Evolutionary conservation across 148 eudicot genomes (phyloP), one percentile per base, ranked within the genome.

Genomic region (Agrostemma githago): DNA sequence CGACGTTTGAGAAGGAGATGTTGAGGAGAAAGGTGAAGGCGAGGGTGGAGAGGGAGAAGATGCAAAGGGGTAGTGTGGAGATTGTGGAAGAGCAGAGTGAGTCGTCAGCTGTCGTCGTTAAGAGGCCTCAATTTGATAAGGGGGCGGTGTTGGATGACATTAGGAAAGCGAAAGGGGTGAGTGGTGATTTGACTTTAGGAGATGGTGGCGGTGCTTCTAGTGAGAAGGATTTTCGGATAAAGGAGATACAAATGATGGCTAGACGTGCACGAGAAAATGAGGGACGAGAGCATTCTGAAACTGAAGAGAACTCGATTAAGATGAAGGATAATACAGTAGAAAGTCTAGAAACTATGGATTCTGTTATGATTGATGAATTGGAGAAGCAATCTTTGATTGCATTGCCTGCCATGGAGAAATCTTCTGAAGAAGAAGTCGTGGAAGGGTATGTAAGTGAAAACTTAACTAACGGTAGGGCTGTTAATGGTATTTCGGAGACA

Each of bases 1-100:
- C 88, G 16, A 77, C 80, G 15, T 84, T 84, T 66, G 91, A 88
- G 83, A 89, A 86, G 81, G 91, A 94, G 72, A 94, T 89, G 91
- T 46, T 91, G 81, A 88, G 87, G 79, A 88, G 93, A 76, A 93
- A 93, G 83, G 77, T 83, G 8, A 82, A 85, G 81, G 80, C 89
- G 14, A 84, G 97, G 73, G 81, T 68, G 82, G 86, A 79, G 75
- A 85, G 73, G 68, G 92, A 89, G 81, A 80, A 72, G 38, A 71
- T 65, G 68, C 56, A 72, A 80, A 84, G 84, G 80, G 87, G 89
- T 66, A 82, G 62, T 80, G 85, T 88, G 74, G 97, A 89, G 78
- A 87, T 91, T 53, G 62, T 91, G 61, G 84, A 85, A 26, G 82
- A 73, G 74, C 42, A 80, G n/a, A 20, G 61, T 11, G 86, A 82